A percentile compares a stretch with the other conserved stretches of the same genome.
phyloP scores from a whole-genome alignment of 1,284 basidiomycete species.

The Porodaedalea pini region DNA sequence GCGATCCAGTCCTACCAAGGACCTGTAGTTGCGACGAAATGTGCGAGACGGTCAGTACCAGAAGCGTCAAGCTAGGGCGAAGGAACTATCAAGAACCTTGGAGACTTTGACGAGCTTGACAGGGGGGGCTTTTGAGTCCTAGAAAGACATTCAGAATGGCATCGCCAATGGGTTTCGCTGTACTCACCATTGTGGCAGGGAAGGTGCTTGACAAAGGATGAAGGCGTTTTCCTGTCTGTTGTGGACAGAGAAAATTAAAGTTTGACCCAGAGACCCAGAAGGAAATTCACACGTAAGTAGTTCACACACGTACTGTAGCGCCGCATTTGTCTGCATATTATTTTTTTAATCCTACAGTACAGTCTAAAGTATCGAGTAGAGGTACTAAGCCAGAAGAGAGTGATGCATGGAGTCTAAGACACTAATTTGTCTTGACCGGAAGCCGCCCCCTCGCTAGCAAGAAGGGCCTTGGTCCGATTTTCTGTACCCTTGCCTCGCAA shows the following conservation, averaged over 20 bases:
- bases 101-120: slow-evolving; percentile 96
- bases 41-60: too few species aligned
- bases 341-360: neutral
- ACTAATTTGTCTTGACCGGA: neutral
- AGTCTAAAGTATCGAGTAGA: neutral
- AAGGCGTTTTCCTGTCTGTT: slow-evolving; percentile 9
- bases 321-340: neutral
- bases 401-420: too few species aligned
- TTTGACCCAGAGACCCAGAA: neutral
- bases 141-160: neutral
- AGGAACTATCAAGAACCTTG: slow-evolving; percentile 56
- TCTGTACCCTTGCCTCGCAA: slow-evolving; percentile 56
- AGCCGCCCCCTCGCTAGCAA: slow-evolving; percentile 25
- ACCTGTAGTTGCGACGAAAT: slow-evolving; percentile 65
- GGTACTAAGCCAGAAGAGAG: neutral
- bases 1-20: slow-evolving; percentile 97
- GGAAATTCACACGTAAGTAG: neutral
- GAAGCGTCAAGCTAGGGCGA: too few species aligned
- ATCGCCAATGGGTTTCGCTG: neutral
- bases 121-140: slow-evolving; percentile 74
- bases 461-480: slow-evolving; percentile 38
- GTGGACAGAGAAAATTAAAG: slow-evolving; percentile 15
- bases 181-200: neutral
- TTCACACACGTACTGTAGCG: slow-evolving; percentile 2
- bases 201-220: neutral